A percentile compares a stretch with the other conserved stretches of the same genome.
Conservation (phyloP, 1,139 yeast genomes). For the Suhomyces anneliseae region DNA sequence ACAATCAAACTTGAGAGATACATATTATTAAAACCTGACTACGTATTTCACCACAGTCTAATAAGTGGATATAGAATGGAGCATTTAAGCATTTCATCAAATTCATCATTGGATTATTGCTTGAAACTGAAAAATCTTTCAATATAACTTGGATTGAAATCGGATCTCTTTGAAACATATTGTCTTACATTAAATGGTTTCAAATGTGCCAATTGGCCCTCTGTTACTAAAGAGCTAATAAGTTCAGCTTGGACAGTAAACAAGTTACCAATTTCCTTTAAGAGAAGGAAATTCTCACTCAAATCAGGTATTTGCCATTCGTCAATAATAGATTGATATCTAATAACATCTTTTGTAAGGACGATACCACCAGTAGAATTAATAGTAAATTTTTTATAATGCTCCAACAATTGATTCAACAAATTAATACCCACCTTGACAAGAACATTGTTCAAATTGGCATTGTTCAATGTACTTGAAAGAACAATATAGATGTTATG, state of each 20-base stretch:
- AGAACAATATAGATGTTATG: slow-evolving; percentile 41
- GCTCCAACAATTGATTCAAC: slow-evolving; percentile 62
- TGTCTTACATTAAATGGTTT: slow-evolving; percentile 67
- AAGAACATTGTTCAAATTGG: slow-evolving; percentile 55
- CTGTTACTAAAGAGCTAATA: slow-evolving; percentile 75
- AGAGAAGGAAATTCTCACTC: slow-evolving; percentile 65
- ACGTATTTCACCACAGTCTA: no score
- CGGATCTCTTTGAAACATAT: slow-evolving; percentile 70
- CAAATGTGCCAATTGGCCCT: slow-evolving; percentile 73
- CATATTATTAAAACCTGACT: not conserved
- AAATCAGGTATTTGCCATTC: slow-evolving; percentile 66
- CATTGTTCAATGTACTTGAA: slow-evolving; percentile 43
- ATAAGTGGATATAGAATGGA: not conserved
- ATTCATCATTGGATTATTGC: slow-evolving; percentile 9
- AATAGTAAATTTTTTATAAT: slow-evolving; percentile 73
- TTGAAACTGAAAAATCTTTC: slow-evolving; percentile 49
- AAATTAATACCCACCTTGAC: slow-evolving; percentile 62
- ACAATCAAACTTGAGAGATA: not conserved
- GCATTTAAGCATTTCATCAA: not conserved
- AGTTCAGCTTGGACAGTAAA: slow-evolving; percentile 74
- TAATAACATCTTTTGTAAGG: slow-evolving; percentile 80
- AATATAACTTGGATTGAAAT: slow-evolving; percentile 58
- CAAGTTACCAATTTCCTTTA: slow-evolving; percentile 81
- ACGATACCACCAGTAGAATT: slow-evolving; percentile 82
- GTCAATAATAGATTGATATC: slow-evolving; percentile 73